Base-by-base conservation (phyloP, 495 filamentous ascomycete species). In the Corynascus novoguineensis region DNA sequence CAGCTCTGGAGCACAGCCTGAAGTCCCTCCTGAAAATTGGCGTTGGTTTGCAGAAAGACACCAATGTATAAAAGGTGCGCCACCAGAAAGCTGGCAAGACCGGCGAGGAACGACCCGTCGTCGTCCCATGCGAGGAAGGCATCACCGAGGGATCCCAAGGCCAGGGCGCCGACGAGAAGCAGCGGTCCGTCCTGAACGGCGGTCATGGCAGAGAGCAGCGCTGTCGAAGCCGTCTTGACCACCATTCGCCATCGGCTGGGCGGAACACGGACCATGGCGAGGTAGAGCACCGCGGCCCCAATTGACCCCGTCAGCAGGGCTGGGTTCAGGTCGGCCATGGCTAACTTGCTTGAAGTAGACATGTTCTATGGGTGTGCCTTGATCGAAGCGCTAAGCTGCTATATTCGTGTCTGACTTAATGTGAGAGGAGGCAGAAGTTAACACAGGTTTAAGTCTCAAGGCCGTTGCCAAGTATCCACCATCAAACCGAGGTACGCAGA, bases 11-110 rank as follows among this genome's bases (percentile, higher is more conserved):
- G 19, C 4, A 60, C 25, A 4, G 17, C 19, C 6, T 57, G 12
- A 15, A 57, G 22, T 1, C 2, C 52, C 15, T 17, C 44, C 4
- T 21, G 0, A 10, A 22, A 22, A 3, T 35, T 10, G 27, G 34
- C 25, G 27, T 22, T 21, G 6, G n/a, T 2, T 15, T 59, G 53
- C 12, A 52, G 14, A 24, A 68, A 66, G 27, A 64, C 27, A 11
- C 15, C 31, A 11, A 66, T 68, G 59, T 69, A 69, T 17, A 65
- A 29, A 19, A 60, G 17, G 38, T 68, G 67, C 1, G 65, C 62
- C 15, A 44, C n/a, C 21, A 69, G 32, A 29, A 69, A 69, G 55
- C 53, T 60, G 12, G 38, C n/a, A 6, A 69, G 60, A 3, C 67
- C 67, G 25, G 35, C 40, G 12, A 66, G 53, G 41, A 69, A 69